Conservation (phyloP, 257 asterid species). For the Thymus mandschuricus region DNA sequence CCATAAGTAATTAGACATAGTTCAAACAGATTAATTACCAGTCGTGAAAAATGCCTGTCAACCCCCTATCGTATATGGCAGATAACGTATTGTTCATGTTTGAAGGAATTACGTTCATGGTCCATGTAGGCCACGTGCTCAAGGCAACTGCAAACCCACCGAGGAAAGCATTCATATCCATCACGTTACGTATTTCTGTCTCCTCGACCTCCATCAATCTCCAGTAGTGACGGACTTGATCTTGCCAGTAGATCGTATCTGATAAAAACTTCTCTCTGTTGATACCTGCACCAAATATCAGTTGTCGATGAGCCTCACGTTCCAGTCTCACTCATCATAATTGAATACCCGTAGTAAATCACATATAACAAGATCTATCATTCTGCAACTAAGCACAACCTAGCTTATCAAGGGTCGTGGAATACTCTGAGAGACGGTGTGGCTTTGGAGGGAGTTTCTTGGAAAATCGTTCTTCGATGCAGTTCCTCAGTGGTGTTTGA, state of each 20-base stretch:
- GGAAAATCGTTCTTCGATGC: conserved; percentile 31
- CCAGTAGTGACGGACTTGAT: conserved; percentile 94
- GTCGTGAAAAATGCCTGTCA: conserved; percentile 81
- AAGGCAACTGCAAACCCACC: conserved; percentile 91
- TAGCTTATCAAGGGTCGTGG: conserved; percentile 48
- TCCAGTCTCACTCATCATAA: too few relatives aligned
- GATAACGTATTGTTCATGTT: conserved; percentile 65
- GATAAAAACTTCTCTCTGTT: conserved; percentile 58
- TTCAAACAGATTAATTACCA: conserved; percentile 63
- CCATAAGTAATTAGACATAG: neutral
- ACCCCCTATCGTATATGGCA: conserved; percentile 81
- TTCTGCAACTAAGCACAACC: too few relatives aligned
- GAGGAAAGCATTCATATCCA: conserved; percentile 90
- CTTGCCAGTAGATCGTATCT: conserved; percentile 94
- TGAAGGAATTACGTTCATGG: conserved; percentile 80
- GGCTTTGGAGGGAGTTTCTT: conserved; percentile 57
- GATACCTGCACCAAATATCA: conserved; percentile 49
- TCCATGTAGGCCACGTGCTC: conserved; percentile 91
- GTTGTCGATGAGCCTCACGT: neutral
- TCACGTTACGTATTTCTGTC: conserved; percentile 70
- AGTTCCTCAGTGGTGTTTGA: conserved; percentile 38
- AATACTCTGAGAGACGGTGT: conserved; percentile 82
- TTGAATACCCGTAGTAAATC: neutral
- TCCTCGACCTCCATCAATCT: conserved; percentile 79
- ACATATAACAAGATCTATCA: neutral